Percentiles rank a stretch among this genome's conserved stretches.
Conservation (phyloP, 2,329 filamentous ascomycete species). For the Phaeophleospora eucalypticola region DNA sequence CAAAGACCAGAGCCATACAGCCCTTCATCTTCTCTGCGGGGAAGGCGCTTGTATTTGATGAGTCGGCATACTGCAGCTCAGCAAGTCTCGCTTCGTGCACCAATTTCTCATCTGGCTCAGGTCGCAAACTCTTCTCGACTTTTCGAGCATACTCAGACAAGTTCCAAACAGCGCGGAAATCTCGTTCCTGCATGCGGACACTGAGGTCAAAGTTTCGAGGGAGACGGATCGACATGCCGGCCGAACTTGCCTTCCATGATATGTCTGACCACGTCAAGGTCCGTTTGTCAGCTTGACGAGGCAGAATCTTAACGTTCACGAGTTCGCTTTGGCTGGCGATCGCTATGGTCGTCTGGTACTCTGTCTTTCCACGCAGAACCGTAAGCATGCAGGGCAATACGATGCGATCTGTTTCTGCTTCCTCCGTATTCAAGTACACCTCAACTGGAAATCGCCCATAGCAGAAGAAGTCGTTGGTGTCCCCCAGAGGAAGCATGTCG, state of each 20-base stretch:
- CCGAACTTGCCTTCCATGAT: conserved; percentile 67
- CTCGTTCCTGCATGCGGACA: conserved; percentile 67
- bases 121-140: conserved; percentile 66
- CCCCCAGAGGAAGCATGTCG: conserved; percentile 71
- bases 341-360: conserved; percentile 66
- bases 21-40: conserved; percentile 67
- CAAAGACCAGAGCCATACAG: conserved; percentile 73
- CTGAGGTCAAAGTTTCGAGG: conserved; percentile 71
- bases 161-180: conserved; percentile 74
- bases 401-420: conserved; percentile 63
- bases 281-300: conserved; percentile 43
- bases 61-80: conserved; percentile 77
- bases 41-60: conserved; percentile 66
- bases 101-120: conserved; percentile 64
- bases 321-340: conserved; percentile 76
- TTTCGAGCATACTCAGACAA: conserved; percentile 82
- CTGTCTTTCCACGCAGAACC: conserved; percentile 64
- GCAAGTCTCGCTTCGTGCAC: conserved; percentile 66
- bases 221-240: conserved; percentile 63
- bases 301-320: conserved; percentile 69
- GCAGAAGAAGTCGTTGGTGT: conserved; percentile 68
- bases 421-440: conserved; percentile 68
- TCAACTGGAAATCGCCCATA: conserved; percentile 75
- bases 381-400: conserved; percentile 72
- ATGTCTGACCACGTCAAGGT: conserved; percentile 79